phyloP scores from a whole-genome alignment of 768 basidiomycete species.

The Mycena alexandri region DNA sequence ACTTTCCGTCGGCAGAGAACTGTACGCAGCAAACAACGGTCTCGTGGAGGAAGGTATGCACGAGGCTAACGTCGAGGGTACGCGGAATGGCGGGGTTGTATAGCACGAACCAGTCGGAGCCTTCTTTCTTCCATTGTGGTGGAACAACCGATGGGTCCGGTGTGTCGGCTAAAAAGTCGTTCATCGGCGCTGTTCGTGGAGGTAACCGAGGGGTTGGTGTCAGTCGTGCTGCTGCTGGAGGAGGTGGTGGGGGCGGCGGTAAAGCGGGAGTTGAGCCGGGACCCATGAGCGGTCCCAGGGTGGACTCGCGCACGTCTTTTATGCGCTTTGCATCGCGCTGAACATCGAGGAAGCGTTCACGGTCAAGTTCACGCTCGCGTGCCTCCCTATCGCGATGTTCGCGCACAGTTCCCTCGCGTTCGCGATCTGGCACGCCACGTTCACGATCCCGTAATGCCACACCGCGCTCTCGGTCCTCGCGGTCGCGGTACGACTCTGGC shows the following conservation, averaged over 20 bases:
- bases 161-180: conserved; percentile 30
- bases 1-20: conserved; percentile 94
- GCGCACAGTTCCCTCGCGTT: conserved; percentile 51
- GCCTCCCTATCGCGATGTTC: conserved; percentile 28
- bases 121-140: conserved; percentile 33
- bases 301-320: conserved; percentile 55
- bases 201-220: conserved; percentile 28
- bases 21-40: conserved; percentile 88
- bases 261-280: conserved; percentile 31
- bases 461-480: conserved; percentile 28
- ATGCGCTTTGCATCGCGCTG: conserved; percentile 73
- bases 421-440: conserved; percentile 44
- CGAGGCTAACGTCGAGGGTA: conserved; percentile 30
- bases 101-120: conserved; percentile 32
- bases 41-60: conserved; percentile 34
- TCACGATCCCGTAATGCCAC: conserved; percentile 37
- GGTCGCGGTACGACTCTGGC: conserved; percentile 26
- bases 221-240: conserved; percentile 11
- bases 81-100: conserved; percentile 29
- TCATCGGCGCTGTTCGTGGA: conserved; percentile 19
- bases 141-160: conserved; percentile 27
- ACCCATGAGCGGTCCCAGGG: conserved; percentile 36
- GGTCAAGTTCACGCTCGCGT: conserved; percentile 45
- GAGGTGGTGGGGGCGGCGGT: conserved; percentile 21
- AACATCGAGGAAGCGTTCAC: conserved; percentile 47